Conservation (phyloP, 495 filamentous ascomycete genomes). For the Lasiosphaeria ovina region DNA sequence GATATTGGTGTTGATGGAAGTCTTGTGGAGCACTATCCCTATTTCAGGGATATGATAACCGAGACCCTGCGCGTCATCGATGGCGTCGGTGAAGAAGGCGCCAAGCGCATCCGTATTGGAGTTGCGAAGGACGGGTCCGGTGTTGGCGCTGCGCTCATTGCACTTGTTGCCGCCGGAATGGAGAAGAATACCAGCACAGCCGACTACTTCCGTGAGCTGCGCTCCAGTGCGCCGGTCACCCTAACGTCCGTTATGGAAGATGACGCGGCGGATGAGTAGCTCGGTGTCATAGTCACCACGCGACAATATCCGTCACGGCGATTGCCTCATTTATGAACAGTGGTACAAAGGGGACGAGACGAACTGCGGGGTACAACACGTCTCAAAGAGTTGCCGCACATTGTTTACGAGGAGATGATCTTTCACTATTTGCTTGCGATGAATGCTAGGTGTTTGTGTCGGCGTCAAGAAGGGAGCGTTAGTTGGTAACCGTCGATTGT, state of each 20-base stretch:
- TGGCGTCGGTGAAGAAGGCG: constrained; percentile 68
- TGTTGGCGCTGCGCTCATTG: constrained; percentile 89
- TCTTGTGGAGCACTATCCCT: constrained; percentile 88
- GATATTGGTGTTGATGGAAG: constrained; percentile 91
- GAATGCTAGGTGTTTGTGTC: neutral
- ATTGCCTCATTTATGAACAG: constrained; percentile 21
- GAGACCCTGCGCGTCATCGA: constrained; percentile 70
- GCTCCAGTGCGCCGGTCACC: constrained; percentile 18
- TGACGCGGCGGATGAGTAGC: constrained; percentile 18
- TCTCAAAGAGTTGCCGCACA: neutral
- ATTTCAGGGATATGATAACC: constrained; percentile 73
- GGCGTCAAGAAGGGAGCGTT: neutral
- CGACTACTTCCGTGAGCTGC: constrained; percentile 26
- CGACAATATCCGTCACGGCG: neutral
- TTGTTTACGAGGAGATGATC: constrained; percentile 6
- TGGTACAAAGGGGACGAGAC: neutral
- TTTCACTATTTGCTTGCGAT: constrained; percentile 1
- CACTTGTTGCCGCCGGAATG: constrained; percentile 62
- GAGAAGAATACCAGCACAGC: constrained; percentile 35
- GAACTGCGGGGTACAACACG: neutral
- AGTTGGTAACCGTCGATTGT: too few species aligned
- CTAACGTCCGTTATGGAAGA: constrained; percentile 23
- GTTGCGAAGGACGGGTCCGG: constrained; percentile 93
- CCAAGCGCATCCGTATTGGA: constrained; percentile 80
- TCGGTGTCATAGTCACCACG: constrained; percentile 7